A percentile compares a stretch with the other conserved stretches of the same genome.
These are phyloP conservation scores for Fragaria iinumae DNA, from an alignment of 306 rosid species.

Conservation along the genomic window DNA sequence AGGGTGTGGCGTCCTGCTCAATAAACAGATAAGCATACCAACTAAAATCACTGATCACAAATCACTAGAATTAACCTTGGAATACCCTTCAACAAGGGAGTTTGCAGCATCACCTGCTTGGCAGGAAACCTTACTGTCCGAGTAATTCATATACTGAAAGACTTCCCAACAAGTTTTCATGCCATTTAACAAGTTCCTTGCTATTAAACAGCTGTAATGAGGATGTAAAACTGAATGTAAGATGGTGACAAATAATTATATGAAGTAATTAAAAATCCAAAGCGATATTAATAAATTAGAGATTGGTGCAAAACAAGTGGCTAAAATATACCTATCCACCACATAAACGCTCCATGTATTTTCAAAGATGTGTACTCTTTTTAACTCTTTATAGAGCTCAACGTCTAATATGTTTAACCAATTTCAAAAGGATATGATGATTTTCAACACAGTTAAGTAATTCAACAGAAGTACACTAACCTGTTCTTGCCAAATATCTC, in stretches of 20 bases:
- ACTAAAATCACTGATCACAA: conserved; percentile 17
- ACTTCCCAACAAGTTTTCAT: conserved; percentile 93
- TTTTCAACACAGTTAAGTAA: conserved; percentile 13
- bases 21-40: conserved; percentile 15
- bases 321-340: conserved; percentile 5
- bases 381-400: not conserved
- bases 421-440: not conserved
- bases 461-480: conserved; percentile 40
- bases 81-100: conserved; percentile 78
- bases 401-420: not conserved
- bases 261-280: not conserved
- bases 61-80: conserved; percentile 64
- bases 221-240: conserved; percentile 26
- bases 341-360: not conserved
- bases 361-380: not conserved
- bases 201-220: conserved; percentile 78
- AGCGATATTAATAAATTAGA: not conserved
- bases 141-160: conserved; percentile 80
- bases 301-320: not conserved
- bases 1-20: conserved; percentile 19
- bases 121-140: conserved; percentile 70
- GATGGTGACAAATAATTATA: conserved; percentile 12
- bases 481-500: conserved; percentile 94
- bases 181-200: conserved; percentile 88
- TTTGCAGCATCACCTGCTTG: conserved; percentile 78